A percentile compares a stretch with the other conserved stretches of the same genome.
Evolutionary conservation across 495 filamentous ascomycete species (phyloP).

Genomic region (Hypoxylon trugodes): DNA sequence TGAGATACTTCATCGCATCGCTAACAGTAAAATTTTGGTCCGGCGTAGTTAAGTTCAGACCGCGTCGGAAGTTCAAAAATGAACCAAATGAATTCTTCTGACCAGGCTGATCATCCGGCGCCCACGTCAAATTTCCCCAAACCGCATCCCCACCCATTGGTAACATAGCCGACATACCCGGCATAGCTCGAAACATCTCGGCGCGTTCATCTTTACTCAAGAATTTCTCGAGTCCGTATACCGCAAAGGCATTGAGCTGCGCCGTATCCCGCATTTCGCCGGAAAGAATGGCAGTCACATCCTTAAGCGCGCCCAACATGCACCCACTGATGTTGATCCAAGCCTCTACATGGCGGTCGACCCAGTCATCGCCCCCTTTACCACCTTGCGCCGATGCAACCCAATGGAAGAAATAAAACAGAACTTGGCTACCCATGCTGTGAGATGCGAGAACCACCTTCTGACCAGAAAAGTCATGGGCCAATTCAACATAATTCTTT

Average conservation of each 20-base stretch:
- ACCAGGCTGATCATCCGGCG: constrained; percentile 83
- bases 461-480: constrained; percentile 69
- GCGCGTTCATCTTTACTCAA: constrained; percentile 86
- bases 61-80: constrained; percentile 84
- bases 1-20: constrained; percentile 78
- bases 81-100: constrained; percentile 78
- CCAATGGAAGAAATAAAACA: constrained; percentile 98
- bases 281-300: constrained; percentile 86
- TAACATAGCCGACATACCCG: constrained; percentile 93
- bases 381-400: constrained; percentile 83
- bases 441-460: constrained; percentile 92
- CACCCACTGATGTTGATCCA: constrained; percentile 99
- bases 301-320: constrained; percentile 96
- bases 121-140: constrained; percentile 91
- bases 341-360: constrained; percentile 85
- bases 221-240: constrained; percentile 97
- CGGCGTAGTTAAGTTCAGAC: constrained; percentile 61
- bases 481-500: constrained; percentile 88
- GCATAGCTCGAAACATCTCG: constrained; percentile 96
- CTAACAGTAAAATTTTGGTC: constrained; percentile 79
- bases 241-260: constrained; percentile 95
- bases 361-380: constrained; percentile 85
- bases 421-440: constrained; percentile 95
- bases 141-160: constrained; percentile 94
- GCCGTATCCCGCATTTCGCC: constrained; percentile 99